Evolutionary conservation across 2,329 filamentous ascomycete genomes (phyloP).

Genomic region (Achaetomium macrosporum): DNA sequence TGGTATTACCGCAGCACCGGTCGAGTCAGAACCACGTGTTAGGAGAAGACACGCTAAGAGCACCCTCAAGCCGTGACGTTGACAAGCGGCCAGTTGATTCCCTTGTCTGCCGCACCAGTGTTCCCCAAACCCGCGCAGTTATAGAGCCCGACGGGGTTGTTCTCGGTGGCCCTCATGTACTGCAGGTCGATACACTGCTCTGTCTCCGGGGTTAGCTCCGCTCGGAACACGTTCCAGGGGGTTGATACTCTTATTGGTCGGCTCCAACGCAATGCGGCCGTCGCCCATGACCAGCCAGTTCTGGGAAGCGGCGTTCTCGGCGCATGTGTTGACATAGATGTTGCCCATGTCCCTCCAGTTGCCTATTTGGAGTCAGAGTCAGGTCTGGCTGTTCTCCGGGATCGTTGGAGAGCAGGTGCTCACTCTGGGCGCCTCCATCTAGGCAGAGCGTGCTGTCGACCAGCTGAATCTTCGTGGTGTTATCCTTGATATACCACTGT

Average conservation of each 20-base stretch:
- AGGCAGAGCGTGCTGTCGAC: slow-evolving; percentile 35
- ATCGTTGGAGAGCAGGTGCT: slow-evolving; percentile 1
- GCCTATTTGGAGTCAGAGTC: slow-evolving; percentile 20
- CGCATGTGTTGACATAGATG: slow-evolving; percentile 32
- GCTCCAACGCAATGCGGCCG: slow-evolving; percentile 34
- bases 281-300: slow-evolving; percentile 35
- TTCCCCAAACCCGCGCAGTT: slow-evolving; percentile 35
- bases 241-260: slow-evolving; percentile 30
- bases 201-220: slow-evolving; percentile 15
- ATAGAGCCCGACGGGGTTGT: slow-evolving; percentile 38
- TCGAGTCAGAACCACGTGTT: too few species aligned
- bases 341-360: slow-evolving; percentile 39
- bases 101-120: slow-evolving; percentile 35
- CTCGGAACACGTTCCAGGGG: neutral
- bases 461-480: slow-evolving; percentile 33
- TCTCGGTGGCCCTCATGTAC: slow-evolving; percentile 36
- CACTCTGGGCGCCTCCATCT: slow-evolving; percentile 34
- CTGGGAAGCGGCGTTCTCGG: slow-evolving; percentile 30
- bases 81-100: slow-evolving; percentile 37
- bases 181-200: slow-evolving; percentile 38
- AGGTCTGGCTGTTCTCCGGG: neutral
- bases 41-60: neutral
- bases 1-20: too few species aligned
- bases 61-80: slow-evolving; percentile 24
- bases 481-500: slow-evolving; percentile 36